These are phyloP conservation scores for Pseudoscleropodium purum DNA, from an alignment of 225 moss, liverwort and hornwort species.

Conservation along the genomic window DNA sequence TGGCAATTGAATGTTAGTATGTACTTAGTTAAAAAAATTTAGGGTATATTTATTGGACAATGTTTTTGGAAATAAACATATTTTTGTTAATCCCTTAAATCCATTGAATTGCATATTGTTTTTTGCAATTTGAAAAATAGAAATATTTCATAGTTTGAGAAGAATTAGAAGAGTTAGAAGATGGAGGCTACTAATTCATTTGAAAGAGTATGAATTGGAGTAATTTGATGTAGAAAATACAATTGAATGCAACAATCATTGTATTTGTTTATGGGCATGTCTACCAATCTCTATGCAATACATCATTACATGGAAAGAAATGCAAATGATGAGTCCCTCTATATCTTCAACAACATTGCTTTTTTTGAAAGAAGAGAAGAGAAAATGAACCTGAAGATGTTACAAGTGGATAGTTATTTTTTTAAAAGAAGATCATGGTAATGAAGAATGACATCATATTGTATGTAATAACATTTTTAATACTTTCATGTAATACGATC, in stretches of 20 bases:
- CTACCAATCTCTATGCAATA: rapidly evolving
- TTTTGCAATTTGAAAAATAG: background rate
- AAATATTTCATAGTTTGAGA: background rate
- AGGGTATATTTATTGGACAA: rapidly evolving
- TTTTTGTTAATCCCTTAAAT: background rate
- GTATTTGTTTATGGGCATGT: background rate
- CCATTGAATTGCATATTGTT: rapidly evolving
- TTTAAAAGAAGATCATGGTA: rapidly evolving
- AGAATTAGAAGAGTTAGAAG: background rate
- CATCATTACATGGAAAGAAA: background rate
- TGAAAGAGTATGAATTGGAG: background rate
- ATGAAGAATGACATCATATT: background rate
- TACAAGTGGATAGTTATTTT: rapidly evolving
- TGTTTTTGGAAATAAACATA: background rate
- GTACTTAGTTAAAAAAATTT: background rate
- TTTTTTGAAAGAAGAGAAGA: rapidly evolving
- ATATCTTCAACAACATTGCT: rapidly evolving
- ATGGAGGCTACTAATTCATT: background rate
- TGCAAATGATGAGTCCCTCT: rapidly evolving
- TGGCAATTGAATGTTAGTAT: rapidly evolving
- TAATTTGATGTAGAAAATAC: background rate
- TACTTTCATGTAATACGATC: background rate
- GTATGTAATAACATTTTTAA: rapidly evolving
- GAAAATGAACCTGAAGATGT: too few relatives aligned
- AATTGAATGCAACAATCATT: background rate